Evolutionary conservation across 306 rosid species (phyloP).

Genomic region (Castanospermum australe): DNA sequence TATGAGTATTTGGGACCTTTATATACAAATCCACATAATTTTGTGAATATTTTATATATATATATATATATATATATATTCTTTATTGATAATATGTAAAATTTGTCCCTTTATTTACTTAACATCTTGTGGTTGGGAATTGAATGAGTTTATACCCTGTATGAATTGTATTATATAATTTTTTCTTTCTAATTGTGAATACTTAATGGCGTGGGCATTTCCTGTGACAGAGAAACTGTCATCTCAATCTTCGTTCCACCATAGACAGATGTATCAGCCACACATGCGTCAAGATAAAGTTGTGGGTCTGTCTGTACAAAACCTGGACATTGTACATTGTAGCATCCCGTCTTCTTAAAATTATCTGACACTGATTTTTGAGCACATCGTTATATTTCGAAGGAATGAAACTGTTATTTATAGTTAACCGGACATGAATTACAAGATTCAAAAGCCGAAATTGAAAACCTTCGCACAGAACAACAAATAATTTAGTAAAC

Average conservation of each 20-base stretch:
- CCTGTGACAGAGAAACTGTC: background rate
- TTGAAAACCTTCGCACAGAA: no score
- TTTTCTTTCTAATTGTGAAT: background rate
- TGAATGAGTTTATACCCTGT: background rate
- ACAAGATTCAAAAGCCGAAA: background rate
- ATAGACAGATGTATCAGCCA: background rate
- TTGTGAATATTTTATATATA: background rate
- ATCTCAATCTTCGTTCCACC: rapidly evolving
- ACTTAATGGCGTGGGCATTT: background rate
- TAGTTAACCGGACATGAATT: no score
- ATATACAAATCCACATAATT: background rate
- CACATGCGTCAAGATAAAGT: background rate
- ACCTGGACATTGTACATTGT: background rate
- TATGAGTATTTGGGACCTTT: background rate
- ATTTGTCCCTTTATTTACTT: background rate
- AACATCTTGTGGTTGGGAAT: background rate
- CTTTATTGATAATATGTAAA: no score
- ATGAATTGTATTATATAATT: background rate
- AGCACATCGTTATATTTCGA: background rate
- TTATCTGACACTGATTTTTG: background rate
- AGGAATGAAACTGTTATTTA: no score
- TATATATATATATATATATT: no score
- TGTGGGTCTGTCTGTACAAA: background rate
- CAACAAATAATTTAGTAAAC: no score
- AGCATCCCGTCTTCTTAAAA: background rate